A percentile compares a stretch with the other conserved stretches of the same genome.
These are phyloP conservation scores for Crotalaria pallida DNA, from an alignment of 306 rosid genomes.

Conservation along the genomic window DNA sequence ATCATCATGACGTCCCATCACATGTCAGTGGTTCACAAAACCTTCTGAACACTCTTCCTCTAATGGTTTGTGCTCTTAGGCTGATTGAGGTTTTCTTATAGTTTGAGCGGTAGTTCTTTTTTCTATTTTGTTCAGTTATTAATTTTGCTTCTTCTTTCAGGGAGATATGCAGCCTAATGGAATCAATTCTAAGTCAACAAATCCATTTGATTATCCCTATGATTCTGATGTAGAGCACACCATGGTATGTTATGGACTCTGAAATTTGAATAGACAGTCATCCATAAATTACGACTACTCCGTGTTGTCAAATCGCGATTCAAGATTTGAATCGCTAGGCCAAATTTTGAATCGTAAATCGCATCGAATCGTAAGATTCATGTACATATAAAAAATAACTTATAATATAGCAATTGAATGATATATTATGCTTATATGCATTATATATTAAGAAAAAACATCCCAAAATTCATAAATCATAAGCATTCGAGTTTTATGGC, in stretches of 20 bases:
- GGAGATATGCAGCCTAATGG: slow-evolving; percentile 37
- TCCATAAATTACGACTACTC: not conserved
- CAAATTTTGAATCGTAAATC: too few species aligned
- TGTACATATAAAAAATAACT: too few species aligned
- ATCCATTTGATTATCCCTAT: slow-evolving; percentile 72
- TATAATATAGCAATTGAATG: too few species aligned
- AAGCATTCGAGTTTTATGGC: too few species aligned
- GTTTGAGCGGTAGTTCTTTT: not conserved
- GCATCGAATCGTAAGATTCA: too few species aligned
- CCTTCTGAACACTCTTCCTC: slow-evolving; percentile 27
- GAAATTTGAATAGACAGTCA: not conserved
- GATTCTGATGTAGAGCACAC: slow-evolving; percentile 55
- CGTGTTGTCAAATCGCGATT: too few species aligned
- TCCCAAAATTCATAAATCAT: too few species aligned
- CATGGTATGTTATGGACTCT: slow-evolving; percentile 37
- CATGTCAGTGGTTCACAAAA: slow-evolving; percentile 20
- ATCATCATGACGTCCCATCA: slow-evolving; percentile 24
- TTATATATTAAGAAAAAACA: too few species aligned
- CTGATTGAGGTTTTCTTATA: slow-evolving; percentile 13
- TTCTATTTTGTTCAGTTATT: not conserved
- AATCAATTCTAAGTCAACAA: slow-evolving; percentile 43
- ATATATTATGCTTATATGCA: too few species aligned
- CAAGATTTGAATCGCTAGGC: too few species aligned
- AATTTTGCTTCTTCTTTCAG: slow-evolving; percentile 32
- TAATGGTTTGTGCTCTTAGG: slow-evolving; percentile 30